A percentile compares a stretch with the other conserved stretches of the same genome.
Evolutionary conservation across 352 stramenopile genomes (phyloP).

Genomic region (Pythium pectinolyticum): DNA sequence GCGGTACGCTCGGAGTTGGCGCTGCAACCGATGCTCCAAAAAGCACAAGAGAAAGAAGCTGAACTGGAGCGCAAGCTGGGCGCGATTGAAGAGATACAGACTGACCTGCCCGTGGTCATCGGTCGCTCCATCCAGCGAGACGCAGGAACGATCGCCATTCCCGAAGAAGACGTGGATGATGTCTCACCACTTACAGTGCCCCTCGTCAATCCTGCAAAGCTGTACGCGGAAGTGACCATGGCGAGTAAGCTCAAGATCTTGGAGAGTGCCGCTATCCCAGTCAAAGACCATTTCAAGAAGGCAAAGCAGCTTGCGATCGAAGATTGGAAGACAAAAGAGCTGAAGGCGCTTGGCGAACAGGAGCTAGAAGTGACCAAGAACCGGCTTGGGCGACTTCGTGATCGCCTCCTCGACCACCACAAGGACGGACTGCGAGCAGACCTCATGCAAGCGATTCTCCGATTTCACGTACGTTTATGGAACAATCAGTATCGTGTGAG

Average conservation of each 20-base stretch:
- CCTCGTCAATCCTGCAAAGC: slow-evolving; percentile 33
- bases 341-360: slow-evolving; percentile 45
- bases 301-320: slow-evolving; percentile 47
- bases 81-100: slow-evolving; percentile 30
- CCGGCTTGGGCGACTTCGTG: slow-evolving; percentile 50
- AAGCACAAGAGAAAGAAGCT: slow-evolving; percentile 27
- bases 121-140: slow-evolving; percentile 49
- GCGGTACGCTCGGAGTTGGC: slow-evolving; percentile 37
- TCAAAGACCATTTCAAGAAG: slow-evolving; percentile 60
- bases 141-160: background rate
- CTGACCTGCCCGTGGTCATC: slow-evolving; percentile 58
- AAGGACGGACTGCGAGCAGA: slow-evolving; percentile 40
- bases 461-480: slow-evolving; percentile 46
- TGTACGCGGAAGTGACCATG: slow-evolving; percentile 57
- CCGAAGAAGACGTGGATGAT: background rate
- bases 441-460: slow-evolving; percentile 39
- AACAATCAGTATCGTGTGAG: background rate
- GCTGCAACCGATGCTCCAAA: slow-evolving; percentile 40
- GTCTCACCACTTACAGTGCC: slow-evolving; percentile 24
- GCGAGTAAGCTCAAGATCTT: slow-evolving; percentile 67
- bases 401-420: slow-evolving; percentile 57
- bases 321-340: slow-evolving; percentile 60
- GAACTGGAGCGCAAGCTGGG: slow-evolving; percentile 33
- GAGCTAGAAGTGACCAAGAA: slow-evolving; percentile 60
- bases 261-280: slow-evolving; percentile 45